Base-by-base conservation (phyloP, 1,284 basidiomycete species). In the Tylopilus orsonianus region DNA sequence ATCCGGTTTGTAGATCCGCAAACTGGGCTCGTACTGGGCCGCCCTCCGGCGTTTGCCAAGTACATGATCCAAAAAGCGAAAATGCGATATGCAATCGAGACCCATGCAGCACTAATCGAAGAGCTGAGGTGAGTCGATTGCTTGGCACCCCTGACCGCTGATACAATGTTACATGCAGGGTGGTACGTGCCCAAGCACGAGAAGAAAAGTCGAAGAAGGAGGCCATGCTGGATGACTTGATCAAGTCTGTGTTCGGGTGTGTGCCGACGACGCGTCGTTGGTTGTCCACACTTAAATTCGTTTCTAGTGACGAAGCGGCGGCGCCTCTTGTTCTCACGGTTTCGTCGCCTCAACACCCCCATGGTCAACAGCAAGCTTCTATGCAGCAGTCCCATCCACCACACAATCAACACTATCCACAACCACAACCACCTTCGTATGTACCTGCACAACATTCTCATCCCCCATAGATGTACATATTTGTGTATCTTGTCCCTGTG, bases 11-110 rank as follows among this genome's bases (percentile, higher is more conserved):
- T 73, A 50, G 77, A 82, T 54, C 75, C 79, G 0, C 67, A 66
- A 22, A 85, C 81, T 0, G 80, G 79, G 1, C 67, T 80, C 20
- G 77, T 89, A 12, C 62, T 77, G 54, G 84, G 83, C 3, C 76
- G 84, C 14, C 71, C 81, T 19, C 82, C 77, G 0, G 70, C 74
- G 29, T 79, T 84, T 71, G 79, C 79, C 23, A 79, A 78, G 67
- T 91, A 92, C 62, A 69, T 90, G n/a, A 57, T 89, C 24, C 81
- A 80, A 73, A 91, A 90, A 59, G 87, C 90, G 2, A 90, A 89
- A 59, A 75, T 83, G 58, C 69, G 68, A 22, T 86, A 80, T 59
- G 81, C 77, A 9, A 51, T 83, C 19, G 73, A 83, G 49, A 78
- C 85, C 55, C 81, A 87, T 48, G 79, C 80, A 33, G 66, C 68